Evolutionary conservation across 805 yeast genomes (phyloP).

Genomic region (Saccharomyces cerevisiae): DNA sequence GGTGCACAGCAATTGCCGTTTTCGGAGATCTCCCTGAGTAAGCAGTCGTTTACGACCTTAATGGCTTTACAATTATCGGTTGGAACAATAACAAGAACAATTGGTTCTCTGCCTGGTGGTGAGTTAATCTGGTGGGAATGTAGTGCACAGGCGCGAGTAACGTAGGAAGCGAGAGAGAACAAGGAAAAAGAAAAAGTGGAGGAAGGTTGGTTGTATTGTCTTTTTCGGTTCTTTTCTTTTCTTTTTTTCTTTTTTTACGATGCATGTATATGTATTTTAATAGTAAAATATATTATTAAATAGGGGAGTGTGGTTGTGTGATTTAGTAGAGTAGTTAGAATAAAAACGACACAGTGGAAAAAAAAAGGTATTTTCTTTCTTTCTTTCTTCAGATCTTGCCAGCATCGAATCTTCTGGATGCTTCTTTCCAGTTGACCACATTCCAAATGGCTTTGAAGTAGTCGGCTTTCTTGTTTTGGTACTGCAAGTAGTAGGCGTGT

Average conservation of each 20-base stretch:
- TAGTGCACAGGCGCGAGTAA: neutral
- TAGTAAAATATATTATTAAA: neutral
- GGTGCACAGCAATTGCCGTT: neutral
- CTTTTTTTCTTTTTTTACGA: neutral
- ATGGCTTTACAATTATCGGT: neutral
- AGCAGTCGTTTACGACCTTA: neutral
- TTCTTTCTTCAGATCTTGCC: constrained; percentile 3
- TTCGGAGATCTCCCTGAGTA: neutral
- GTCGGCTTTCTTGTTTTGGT: constrained; percentile 83
- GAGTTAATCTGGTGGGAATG: neutral
- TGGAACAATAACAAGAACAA: neutral
- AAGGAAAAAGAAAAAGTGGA: neutral
- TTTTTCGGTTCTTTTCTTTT: neutral
- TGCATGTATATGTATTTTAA: neutral
- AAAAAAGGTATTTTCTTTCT: no score
- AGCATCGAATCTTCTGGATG: constrained; percentile 57
- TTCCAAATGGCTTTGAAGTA: constrained; percentile 93
- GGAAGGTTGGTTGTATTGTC: neutral
- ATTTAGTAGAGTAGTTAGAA: neutral
- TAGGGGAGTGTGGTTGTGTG: neutral
- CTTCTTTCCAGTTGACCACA: constrained; percentile 89
- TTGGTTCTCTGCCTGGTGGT: neutral
- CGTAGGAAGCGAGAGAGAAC: neutral
- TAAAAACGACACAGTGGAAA: neutral
- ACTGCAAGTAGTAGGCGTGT: constrained; percentile 91